Conservation (phyloP, 352 stramenopile species). For the Paralagenidium karlingii region DNA sequence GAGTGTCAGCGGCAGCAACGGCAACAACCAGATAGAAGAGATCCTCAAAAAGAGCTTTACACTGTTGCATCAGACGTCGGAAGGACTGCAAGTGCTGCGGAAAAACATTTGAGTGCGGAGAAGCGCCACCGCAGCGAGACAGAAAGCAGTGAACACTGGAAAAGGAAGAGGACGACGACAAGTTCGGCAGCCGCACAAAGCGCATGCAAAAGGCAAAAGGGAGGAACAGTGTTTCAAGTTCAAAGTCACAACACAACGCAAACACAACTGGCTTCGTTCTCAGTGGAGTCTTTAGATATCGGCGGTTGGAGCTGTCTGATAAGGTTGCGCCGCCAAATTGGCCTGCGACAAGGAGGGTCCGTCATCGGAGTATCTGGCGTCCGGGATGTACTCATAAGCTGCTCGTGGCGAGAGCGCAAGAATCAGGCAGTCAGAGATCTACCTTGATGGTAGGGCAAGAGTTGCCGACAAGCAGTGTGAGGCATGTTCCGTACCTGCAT, state of each 20-base stretch:
- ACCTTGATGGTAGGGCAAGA: background rate
- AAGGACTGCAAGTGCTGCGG: constrained; percentile 43
- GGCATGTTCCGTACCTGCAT: constrained; percentile 35
- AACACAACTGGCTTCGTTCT: background rate
- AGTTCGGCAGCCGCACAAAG: background rate
- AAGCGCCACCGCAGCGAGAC: too few relatives aligned
- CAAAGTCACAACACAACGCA: background rate
- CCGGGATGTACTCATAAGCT: constrained; percentile 80
- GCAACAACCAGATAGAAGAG: constrained; percentile 21
- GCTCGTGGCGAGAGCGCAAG: background rate
- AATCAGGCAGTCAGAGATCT: background rate
- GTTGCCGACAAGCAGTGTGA: background rate
- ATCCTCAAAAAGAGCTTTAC: constrained; percentile 24
- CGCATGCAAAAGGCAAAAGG: background rate
- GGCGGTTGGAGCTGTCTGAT: background rate
- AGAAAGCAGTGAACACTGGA: too few relatives aligned
- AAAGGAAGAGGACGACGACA: too few relatives aligned
- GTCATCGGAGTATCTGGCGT: constrained; percentile 5
- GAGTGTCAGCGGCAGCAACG: constrained; percentile 11
- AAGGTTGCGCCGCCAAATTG: too few relatives aligned
- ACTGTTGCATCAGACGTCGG: constrained; percentile 18
- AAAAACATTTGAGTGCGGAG: too few relatives aligned
- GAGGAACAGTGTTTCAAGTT: background rate
- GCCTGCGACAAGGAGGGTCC: too few relatives aligned
- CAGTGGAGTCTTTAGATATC: background rate